These are phyloP conservation scores for Mortierella sp. DNA, from an alignment of 371 early-diverging fungal genomes.

Conservation along the genomic window DNA sequence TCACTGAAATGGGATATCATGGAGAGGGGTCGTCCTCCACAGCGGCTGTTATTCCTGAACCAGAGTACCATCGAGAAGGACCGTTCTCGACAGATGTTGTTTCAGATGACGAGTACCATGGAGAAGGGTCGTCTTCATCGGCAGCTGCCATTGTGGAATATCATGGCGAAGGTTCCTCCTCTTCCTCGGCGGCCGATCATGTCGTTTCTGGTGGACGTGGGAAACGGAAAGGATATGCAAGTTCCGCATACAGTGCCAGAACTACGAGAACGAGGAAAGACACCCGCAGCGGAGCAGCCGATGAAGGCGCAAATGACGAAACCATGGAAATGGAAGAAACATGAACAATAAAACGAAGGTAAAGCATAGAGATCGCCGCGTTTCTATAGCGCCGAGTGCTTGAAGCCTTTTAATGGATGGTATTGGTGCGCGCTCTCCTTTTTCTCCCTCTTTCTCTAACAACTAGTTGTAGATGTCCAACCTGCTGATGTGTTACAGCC, in stretches of 20 bases:
- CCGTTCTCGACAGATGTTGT: too few relatives aligned
- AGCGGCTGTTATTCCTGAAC: neutral
- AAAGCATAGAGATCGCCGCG: too few relatives aligned
- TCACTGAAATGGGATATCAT: neutral
- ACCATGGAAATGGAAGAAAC: too few relatives aligned
- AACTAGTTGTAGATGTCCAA: too few relatives aligned
- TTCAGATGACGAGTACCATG: neutral
- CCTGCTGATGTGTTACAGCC: constrained; percentile 36
- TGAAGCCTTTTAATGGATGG: too few relatives aligned
- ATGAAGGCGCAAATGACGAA: too few relatives aligned
- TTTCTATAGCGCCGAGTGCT: too few relatives aligned
- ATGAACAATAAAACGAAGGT: too few relatives aligned
- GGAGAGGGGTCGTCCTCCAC: neutral
- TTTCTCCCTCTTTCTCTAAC: too few relatives aligned
- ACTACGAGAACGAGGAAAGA: neutral
- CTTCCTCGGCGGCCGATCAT: neutral
- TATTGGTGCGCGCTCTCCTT: too few relatives aligned
- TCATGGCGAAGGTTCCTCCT: neutral
- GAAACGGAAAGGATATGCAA: neutral
- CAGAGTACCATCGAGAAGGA: too few relatives aligned
- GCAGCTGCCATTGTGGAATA: neutral
- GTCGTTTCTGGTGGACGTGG: neutral
- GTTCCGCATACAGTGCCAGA: neutral
- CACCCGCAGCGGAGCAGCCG: too few relatives aligned
- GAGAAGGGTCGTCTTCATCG: neutral